phyloP scores from a whole-genome alignment of 305 asterid genomes.

The Solanum chacoense region DNA sequence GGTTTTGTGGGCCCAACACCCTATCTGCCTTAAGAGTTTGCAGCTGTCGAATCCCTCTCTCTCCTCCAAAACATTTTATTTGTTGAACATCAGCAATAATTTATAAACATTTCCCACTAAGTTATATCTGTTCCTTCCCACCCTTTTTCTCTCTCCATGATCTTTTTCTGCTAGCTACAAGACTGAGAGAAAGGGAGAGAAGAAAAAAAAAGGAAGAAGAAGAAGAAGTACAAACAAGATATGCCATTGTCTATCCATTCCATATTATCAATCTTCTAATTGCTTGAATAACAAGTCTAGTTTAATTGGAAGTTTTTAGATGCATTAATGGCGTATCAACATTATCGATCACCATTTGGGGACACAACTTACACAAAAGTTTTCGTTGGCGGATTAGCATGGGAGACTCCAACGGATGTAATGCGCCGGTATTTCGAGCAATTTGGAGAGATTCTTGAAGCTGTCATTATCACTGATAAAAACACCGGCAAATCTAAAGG shows the following conservation, averaged over 20 bases:
- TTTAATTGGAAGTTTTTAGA: neutral
- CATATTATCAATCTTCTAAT: neutral
- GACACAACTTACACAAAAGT: slow-evolving; percentile 89
- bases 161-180: neutral
- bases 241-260: neutral
- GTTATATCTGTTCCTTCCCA: neutral
- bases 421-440: slow-evolving; percentile 72
- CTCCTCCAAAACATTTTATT: slow-evolving; percentile 1
- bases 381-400: slow-evolving; percentile 92
- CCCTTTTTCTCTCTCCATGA: neutral
- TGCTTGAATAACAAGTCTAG: neutral
- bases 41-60: slow-evolving; percentile 45
- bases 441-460: slow-evolving; percentile 90
- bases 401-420: slow-evolving; percentile 90
- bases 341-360: slow-evolving; percentile 94
- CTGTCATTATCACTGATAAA: slow-evolving; percentile 88
- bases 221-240: neutral
- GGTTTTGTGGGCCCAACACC: neutral
- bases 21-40: slow-evolving; percentile 23
- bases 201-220: neutral
- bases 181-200: neutral
- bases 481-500: slow-evolving; percentile 92
- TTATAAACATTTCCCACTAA: neutral
- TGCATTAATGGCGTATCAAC: slow-evolving; percentile 63
- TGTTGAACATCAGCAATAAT: neutral